Evolutionary conservation across 2,329 filamentous ascomycete genomes (phyloP).

Genomic region (Blumeria hordei): DNA sequence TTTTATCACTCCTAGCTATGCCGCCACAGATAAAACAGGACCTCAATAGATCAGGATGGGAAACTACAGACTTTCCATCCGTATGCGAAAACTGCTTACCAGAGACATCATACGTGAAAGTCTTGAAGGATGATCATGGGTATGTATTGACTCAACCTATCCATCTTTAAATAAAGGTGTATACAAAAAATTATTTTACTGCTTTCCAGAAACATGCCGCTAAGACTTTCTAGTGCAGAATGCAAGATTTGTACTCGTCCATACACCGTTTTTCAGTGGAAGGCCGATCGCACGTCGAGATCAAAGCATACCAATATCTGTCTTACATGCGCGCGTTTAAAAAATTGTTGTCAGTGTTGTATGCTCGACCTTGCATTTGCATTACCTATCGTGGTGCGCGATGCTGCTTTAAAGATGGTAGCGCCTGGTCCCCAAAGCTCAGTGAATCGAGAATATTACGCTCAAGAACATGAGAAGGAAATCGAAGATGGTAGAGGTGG

Average conservation of each 20-base stretch:
- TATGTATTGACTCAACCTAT: not conserved
- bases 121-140: constrained; percentile 93
- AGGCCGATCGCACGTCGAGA: constrained; percentile 69
- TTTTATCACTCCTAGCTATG: constrained; percentile 22
- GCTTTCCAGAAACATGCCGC: not conserved
- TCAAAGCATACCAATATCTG: constrained; percentile 92
- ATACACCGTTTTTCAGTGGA: constrained; percentile 91
- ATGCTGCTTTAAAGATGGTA: constrained; percentile 94
- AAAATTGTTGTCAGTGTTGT: constrained; percentile 97
- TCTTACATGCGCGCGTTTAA: constrained; percentile 83
- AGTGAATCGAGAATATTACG: constrained; percentile 93
- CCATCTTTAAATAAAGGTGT: not conserved
- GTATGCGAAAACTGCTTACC: constrained; percentile 83
- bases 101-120: constrained; percentile 93
- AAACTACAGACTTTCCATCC: constrained; percentile 73
- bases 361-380: constrained; percentile 96
- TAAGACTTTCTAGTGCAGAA: constrained; percentile 6
- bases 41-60: constrained; percentile 86
- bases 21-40: constrained; percentile 90
- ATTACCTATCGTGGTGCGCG: constrained; percentile 77
- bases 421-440: constrained; percentile 77
- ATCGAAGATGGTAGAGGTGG: constrained; percentile 77
- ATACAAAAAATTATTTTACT: not conserved
- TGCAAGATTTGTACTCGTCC: constrained; percentile 66
- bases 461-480: constrained; percentile 87